phyloP scores from a whole-genome alignment of 805 yeast genomes.

The Candida sphagnicola region DNA sequence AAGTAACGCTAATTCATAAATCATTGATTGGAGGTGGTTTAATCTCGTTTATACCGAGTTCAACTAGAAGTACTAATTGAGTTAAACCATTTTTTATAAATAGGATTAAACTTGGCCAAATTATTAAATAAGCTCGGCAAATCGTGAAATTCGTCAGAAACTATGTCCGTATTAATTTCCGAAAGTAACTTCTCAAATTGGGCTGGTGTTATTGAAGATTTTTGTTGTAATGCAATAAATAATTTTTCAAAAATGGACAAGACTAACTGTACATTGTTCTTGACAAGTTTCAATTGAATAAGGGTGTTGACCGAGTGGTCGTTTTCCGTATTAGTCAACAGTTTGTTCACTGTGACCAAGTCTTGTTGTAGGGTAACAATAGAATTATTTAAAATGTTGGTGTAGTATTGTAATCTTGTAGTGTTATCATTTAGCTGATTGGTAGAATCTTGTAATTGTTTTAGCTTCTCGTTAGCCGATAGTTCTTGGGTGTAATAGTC shows the following conservation, averaged over 20 bases:
- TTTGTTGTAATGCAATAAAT: slow-evolving; percentile 6
- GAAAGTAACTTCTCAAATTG: slow-evolving; percentile 33
- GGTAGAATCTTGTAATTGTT: slow-evolving; percentile 44
- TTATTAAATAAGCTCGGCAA: slow-evolving; percentile 52
- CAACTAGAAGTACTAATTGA: too few relatives aligned
- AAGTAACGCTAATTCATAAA: too few relatives aligned
- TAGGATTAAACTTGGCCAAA: slow-evolving; percentile 45
- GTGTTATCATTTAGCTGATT: slow-evolving; percentile 41
- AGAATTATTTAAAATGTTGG: slow-evolving; percentile 57
- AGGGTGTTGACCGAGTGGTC: slow-evolving; percentile 26
- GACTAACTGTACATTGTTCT: slow-evolving; percentile 44
- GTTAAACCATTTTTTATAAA: slow-evolving; percentile 45
- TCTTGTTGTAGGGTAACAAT: slow-evolving; percentile 54
- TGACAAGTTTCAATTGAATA: slow-evolving; percentile 41
- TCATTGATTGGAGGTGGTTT: too few relatives aligned
- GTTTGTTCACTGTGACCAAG: slow-evolving; percentile 21
- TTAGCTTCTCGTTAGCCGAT: slow-evolving; percentile 37
- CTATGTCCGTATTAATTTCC: slow-evolving; percentile 38
- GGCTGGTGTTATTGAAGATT: slow-evolving; percentile 5
- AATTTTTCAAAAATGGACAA: slow-evolving; percentile 43
- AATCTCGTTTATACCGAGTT: too few relatives aligned
- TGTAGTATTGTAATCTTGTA: slow-evolving; percentile 62
- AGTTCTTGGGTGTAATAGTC: slow-evolving; percentile 62
- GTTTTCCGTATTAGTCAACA: slow-evolving; percentile 13
- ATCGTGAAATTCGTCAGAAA: slow-evolving; percentile 45